Conservation (phyloP, 2,329 filamentous ascomycete genomes). For the Emergomyces africanus region DNA sequence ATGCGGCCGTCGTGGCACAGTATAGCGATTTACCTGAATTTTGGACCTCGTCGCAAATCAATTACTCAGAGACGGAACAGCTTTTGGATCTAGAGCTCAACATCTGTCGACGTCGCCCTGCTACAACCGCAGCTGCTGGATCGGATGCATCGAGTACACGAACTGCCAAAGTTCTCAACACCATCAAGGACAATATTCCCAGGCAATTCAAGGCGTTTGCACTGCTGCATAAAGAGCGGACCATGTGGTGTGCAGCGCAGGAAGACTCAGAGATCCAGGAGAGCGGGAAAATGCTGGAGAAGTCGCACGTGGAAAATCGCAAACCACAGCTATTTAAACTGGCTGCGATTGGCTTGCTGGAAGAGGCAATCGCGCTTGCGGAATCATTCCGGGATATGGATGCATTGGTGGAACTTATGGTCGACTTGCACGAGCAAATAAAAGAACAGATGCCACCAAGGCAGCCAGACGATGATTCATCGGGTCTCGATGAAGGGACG, state of each 20-base stretch:
- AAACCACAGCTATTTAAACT: constrained; percentile 36
- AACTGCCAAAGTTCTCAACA: constrained; percentile 25
- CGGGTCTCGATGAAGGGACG: constrained; percentile 17
- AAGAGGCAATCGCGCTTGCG: constrained; percentile 47
- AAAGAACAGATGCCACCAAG: constrained; percentile 14
- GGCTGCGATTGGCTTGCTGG: constrained; percentile 40
- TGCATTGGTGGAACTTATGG: constrained; percentile 43
- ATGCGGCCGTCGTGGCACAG: constrained; percentile 49
- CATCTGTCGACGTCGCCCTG: constrained; percentile 26
- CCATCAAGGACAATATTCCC: constrained; percentile 38
- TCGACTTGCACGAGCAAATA: constrained; percentile 29
- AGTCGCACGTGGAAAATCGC: constrained; percentile 30
- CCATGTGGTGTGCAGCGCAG: constrained; percentile 45
- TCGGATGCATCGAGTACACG: constrained; percentile 20
- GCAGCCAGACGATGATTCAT: constrained; percentile 8
- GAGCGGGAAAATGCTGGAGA: constrained; percentile 36
- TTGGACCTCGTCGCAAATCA: constrained; percentile 59
- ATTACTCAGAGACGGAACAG: constrained; percentile 26
- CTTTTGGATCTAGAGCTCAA: constrained; percentile 31
- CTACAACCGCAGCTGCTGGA: constrained; percentile 15
- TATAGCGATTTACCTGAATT: constrained; percentile 63
- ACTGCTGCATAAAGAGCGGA: constrained; percentile 46
- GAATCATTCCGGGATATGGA: constrained; percentile 51
- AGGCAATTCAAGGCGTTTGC: constrained; percentile 46
- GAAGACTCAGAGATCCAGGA: constrained; percentile 36